A percentile compares a stretch with the other conserved stretches of the same genome.
Conservation (phyloP, 2,329 filamentous ascomycete species). For the Ophiostoma australiae region DNA sequence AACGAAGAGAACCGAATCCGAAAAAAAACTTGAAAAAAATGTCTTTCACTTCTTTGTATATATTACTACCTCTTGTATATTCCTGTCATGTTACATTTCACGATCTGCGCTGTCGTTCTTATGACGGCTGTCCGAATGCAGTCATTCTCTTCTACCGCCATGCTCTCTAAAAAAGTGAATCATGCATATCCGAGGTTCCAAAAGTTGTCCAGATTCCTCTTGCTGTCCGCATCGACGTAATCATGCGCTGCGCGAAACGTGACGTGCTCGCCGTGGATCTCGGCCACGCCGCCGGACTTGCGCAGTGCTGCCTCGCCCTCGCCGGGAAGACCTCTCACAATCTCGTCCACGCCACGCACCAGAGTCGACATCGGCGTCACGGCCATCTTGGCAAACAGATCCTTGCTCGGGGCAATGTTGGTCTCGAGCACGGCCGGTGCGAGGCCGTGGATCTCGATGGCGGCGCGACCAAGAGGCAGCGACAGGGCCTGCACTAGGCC, state of each 20-base stretch:
- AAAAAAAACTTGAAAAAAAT: not conserved
- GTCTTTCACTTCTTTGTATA: not conserved
- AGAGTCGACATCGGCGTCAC: constrained; percentile 49
- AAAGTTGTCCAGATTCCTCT: constrained; percentile 45
- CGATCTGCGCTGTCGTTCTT: not conserved
- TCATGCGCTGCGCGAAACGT: constrained; percentile 43
- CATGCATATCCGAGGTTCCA: constrained; percentile 45
- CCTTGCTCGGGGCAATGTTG: constrained; percentile 42
- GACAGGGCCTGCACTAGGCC: constrained; percentile 47
- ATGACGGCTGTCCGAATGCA: not conserved
- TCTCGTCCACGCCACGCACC: constrained; percentile 40
- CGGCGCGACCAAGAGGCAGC: constrained; percentile 35
- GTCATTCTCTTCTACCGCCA: not conserved
- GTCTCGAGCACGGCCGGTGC: constrained; percentile 48
- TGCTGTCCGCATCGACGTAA: constrained; percentile 46
- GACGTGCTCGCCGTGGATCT: constrained; percentile 48
- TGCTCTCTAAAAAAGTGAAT: constrained; percentile 11
- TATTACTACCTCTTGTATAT: constrained; percentile 8
- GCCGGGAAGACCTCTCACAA: constrained; percentile 33
- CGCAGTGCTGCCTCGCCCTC: constrained; percentile 30
- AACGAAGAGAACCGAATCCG: not conserved
- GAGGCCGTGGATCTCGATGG: constrained; percentile 48
- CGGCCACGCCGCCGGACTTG: constrained; percentile 43
- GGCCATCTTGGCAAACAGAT: constrained; percentile 45
- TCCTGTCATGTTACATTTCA: not conserved